Percentiles rank a stretch among this genome's conserved stretches.
Evolutionary conservation across 116 monocot genomes (phyloP).

Genomic region (Dioscorea cayenensis): DNA sequence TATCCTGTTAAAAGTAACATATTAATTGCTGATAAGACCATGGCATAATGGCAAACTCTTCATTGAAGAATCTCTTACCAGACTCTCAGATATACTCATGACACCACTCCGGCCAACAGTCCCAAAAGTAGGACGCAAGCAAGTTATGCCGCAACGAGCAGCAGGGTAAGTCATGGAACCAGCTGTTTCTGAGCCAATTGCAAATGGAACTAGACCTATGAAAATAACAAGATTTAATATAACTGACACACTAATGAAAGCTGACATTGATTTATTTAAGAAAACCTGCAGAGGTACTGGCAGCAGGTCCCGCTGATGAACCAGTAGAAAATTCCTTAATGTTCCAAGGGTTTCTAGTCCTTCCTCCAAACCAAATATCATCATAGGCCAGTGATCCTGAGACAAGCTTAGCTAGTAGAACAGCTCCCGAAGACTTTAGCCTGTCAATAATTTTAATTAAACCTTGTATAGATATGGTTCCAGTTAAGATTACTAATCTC

Average conservation of each 20-base stretch:
- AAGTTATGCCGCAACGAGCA: constrained; percentile 85
- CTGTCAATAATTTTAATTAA: constrained; percentile 18
- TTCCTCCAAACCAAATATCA: constrained; percentile 96
- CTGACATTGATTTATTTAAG: background rate
- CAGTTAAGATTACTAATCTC: background rate
- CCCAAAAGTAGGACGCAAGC: constrained; percentile 92
- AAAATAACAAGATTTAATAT: background rate
- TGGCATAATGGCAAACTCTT: background rate
- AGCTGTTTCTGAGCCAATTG: constrained; percentile 94
- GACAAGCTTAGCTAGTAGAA: constrained; percentile 83
- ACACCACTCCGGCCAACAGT: constrained; percentile 82
- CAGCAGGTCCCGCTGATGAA: constrained; percentile 94
- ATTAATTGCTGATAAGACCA: background rate
- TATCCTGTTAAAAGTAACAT: constrained; percentile 57
- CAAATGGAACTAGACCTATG: constrained; percentile 83
- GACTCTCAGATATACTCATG: constrained; percentile 91
- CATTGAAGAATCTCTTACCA: constrained; percentile 36
- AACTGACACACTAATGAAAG: background rate
- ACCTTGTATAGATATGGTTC: background rate
- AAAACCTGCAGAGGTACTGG: constrained; percentile 86
- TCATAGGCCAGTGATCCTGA: constrained; percentile 94
- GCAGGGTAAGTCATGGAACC: constrained; percentile 88
- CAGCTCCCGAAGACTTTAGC: constrained; percentile 71
- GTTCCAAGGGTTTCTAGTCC: constrained; percentile 94
- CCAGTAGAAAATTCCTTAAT: constrained; percentile 83